Conservation (phyloP, 306 rosid species). For the Sechiopsis laciniata region DNA sequence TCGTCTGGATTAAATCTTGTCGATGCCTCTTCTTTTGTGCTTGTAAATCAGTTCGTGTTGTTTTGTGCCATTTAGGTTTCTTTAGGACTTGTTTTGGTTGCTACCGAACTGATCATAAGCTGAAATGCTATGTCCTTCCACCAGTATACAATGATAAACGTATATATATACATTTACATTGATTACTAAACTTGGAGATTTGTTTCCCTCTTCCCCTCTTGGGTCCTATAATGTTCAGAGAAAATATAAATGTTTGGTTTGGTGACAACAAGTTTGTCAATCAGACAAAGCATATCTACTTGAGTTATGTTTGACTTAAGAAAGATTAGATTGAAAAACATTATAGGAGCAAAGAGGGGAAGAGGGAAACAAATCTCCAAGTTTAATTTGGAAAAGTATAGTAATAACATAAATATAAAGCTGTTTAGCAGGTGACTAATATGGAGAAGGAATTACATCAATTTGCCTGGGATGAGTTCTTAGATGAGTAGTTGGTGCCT, state of each 20-base stretch:
- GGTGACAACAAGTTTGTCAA: not conserved
- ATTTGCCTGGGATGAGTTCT: not conserved
- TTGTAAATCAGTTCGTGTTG: not conserved
- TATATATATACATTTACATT: too few relatives aligned
- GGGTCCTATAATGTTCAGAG: too few relatives aligned
- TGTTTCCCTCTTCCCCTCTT: too few relatives aligned
- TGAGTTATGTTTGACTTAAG: not conserved
- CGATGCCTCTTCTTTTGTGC: not conserved
- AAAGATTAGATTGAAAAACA: not conserved
- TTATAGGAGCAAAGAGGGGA: not conserved
- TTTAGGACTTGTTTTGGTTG: not conserved
- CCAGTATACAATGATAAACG: too few relatives aligned
- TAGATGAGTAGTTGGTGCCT: not conserved
- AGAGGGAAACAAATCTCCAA: not conserved
- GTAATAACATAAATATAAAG: not conserved
- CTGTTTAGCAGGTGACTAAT: not conserved
- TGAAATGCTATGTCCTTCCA: not conserved
- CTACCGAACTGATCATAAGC: not conserved
- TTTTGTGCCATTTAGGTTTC: not conserved
- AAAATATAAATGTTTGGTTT: not conserved
- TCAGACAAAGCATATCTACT: not conserved
- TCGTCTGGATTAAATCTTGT: not conserved
- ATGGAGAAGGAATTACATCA: not conserved
- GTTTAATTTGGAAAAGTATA: conserved; percentile 11
- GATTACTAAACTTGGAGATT: too few relatives aligned